Conservation (phyloP, 139 green algal species). For the Chlamydomonas eustigma region DNA sequence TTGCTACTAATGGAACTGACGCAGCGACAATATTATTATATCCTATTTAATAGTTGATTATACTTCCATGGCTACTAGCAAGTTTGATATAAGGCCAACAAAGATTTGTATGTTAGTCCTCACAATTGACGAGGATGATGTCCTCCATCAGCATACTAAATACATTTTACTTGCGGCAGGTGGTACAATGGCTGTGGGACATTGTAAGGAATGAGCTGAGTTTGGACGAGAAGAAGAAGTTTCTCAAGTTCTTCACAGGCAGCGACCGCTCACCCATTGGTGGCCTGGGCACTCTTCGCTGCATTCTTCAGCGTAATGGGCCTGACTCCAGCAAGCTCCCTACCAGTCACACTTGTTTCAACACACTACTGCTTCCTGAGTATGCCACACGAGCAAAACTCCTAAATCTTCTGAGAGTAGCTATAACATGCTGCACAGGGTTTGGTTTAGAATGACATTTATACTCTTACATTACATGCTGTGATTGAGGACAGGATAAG, state of each 20-base stretch:
- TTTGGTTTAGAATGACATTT: slow-evolving; percentile 89
- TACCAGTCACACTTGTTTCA: slow-evolving; percentile 89
- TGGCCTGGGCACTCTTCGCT: slow-evolving; percentile 78
- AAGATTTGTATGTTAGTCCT: too few relatives aligned
- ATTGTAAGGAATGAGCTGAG: slow-evolving; percentile 37
- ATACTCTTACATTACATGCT: too few relatives aligned
- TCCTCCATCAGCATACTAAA: too few relatives aligned
- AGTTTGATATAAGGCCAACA: too few relatives aligned
- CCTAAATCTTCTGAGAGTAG: slow-evolving; percentile 61
- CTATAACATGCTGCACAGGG: slow-evolving; percentile 87
- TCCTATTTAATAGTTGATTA: too few relatives aligned
- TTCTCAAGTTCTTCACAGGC: slow-evolving; percentile 95
- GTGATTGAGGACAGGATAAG: too few relatives aligned
- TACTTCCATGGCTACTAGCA: too few relatives aligned
- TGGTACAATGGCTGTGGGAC: slow-evolving; percentile 82
- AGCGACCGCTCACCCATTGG: slow-evolving; percentile 75
- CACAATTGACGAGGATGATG: too few relatives aligned
- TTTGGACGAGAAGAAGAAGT: slow-evolving; percentile 49
- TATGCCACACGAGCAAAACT: slow-evolving; percentile 74
- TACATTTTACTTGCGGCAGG: slow-evolving; percentile 12
- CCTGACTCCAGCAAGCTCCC: slow-evolving; percentile 72
- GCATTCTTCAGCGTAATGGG: slow-evolving; percentile 80
- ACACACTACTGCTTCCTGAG: slow-evolving; percentile 87
- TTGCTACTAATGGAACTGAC: too few relatives aligned
- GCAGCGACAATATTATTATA: too few relatives aligned